These are phyloP conservation scores for Corniculantispora saksenae DNA, from an alignment of 2,329 filamentous ascomycete genomes.

Conservation along the genomic window DNA sequence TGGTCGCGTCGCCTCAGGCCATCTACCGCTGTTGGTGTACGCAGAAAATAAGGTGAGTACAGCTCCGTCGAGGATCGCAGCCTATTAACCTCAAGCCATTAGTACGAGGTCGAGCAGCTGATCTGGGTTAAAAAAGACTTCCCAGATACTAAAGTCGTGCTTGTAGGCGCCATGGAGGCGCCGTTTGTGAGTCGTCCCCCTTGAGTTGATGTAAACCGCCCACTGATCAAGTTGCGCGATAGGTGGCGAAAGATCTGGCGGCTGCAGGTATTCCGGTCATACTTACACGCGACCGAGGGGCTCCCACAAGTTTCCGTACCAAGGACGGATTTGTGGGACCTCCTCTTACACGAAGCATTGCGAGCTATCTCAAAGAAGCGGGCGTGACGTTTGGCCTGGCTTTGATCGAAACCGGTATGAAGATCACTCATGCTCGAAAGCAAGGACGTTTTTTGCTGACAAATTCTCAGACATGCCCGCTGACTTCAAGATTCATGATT, in stretches of 20 bases:
- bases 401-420: constrained; percentile 28
- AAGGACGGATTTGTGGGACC: constrained; percentile 42
- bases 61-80: background rate
- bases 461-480: constrained; percentile 26
- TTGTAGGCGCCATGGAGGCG: constrained; percentile 42
- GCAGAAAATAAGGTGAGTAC: constrained; percentile 38
- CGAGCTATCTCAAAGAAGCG: constrained; percentile 40
- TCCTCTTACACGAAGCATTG: constrained; percentile 41
- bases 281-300: constrained; percentile 39
- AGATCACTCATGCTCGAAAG: background rate
- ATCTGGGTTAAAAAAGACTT: constrained; percentile 40
- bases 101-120: constrained; percentile 44
- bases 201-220: background rate
- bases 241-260: constrained; percentile 42
- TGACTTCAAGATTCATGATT: constrained; percentile 41
- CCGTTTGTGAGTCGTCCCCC: constrained; percentile 32
- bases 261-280: constrained; percentile 44
- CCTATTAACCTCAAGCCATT: background rate
- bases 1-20: constrained; percentile 38
- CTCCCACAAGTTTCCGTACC: constrained; percentile 37
- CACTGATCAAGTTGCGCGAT: background rate
- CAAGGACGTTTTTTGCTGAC: background rate
- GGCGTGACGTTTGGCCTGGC: constrained; percentile 40
- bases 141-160: constrained; percentile 35
- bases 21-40: constrained; percentile 42